Base-by-base conservation (phyloP, 257 asterid genomes). In the Paraleonurus japonicus region DNA sequence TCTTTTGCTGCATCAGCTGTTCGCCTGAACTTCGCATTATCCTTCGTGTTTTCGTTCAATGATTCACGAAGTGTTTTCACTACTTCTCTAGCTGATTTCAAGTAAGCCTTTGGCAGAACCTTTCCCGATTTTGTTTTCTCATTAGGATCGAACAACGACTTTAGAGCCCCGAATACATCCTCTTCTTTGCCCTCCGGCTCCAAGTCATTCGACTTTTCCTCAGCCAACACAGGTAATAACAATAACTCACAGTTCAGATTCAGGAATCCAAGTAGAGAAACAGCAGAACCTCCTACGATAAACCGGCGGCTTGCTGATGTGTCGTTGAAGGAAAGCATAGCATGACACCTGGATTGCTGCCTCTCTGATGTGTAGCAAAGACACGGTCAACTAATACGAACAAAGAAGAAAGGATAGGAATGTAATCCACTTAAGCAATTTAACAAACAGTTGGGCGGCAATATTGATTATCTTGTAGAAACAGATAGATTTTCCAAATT, bases 1-100 rank as follows among this genome's bases (percentile, higher is more conserved):
- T 86, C 96, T 78, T 88, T 94, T 5, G 99, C 99, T 1, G 97
- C 87, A 77, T 94, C 99, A 28, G 98, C 97, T 1, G 87, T 89
- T 47, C 99, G 78, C 27, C 99, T 84, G 43, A 94, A 91, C 86
- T 88, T 88, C n/a, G 89, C 86, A n/a, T 47, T 82, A 54, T 89
- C 95, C 37, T 74, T 83, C 0, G 96, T 76, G 16, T 89, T 92
- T 69, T 94, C 96, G 54, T 84, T 80, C 16, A 94, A 20, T 0
- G 99, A 94, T 66, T 89, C 92, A 0, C 96, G 88, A 57, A 91
- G 83, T 8, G 98, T 93, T 67, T 86, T 90, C 81, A 93, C 95
- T 48, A 93, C 89, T 78, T 93, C 95, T 78, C 89, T 87, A 10
- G 83, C 98, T 15, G 97, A 90, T 43, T 87, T 85, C 79, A 93